Evolutionary conservation across 2,329 filamentous ascomycete species (phyloP), one percentile per base, ranked within the genome.

Genomic region (Penicillium sp.): DNA sequence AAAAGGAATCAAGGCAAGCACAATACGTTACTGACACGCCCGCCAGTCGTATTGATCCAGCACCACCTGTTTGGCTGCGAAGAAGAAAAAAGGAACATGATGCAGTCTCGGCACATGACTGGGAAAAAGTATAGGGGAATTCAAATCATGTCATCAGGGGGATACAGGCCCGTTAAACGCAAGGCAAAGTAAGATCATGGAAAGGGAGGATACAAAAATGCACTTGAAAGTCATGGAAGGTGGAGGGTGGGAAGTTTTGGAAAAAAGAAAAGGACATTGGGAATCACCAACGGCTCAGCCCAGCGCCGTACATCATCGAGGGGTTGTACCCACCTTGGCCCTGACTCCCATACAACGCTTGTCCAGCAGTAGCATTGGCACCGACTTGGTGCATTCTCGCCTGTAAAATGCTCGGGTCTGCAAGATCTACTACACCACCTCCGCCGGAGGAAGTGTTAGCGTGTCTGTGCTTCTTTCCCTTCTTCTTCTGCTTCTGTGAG

Each of bases 381-480:
- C 87, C 90, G 80, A 87, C 89, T 82, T 95, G 90, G 80, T 96
- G 93, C 85, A 96, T 90, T 85, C 93, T 91, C 79, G 91, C 91
- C 84, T 96, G 93, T 85, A 98, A 88, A 86, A 97, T 97, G 86
- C 91, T 96, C 85, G 93, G 93, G 91, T 98, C 93, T 85, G 90
- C 91, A 93, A 96, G 91, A 96, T 98, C 93, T 84, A 96, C 93
- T 93, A 97, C 87, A 84, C 91, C 93, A 90, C 91, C 91, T 87
- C 92, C 93, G 87, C 92, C 96, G 88, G 93, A 98, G 90, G 93
- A 96, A 93, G 93, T 97, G 91, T 97, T 96, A 95, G 92, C 93
- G 89, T 97, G 93, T 88, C 93, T 96, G 86, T 97, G 93, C 91
- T 97, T 97, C 88, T 96, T 97, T 84, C 92, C 92, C 91, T 96